Base-by-base conservation (phyloP, 2,329 filamentous ascomycete species). In the Ascochyta fabae region DNA sequence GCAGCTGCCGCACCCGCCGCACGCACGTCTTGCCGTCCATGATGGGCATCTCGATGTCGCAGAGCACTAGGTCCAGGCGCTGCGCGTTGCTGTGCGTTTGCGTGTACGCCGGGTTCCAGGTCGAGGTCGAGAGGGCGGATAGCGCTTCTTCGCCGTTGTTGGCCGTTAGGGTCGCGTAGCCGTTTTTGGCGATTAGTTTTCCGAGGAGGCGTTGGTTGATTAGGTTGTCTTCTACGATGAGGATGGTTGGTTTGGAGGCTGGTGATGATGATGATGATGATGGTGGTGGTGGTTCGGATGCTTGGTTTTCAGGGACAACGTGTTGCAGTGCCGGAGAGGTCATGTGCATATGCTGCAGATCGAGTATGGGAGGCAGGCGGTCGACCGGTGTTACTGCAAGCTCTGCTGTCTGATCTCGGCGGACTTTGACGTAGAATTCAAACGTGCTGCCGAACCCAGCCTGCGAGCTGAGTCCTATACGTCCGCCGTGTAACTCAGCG, bases 31-130 rank as follows among this genome's bases (percentile, higher is more conserved):
- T 59, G 62, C 26, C 72, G 48, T 9, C 71, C 71, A 48, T 71
- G 13, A 70, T 46, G 10, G 71, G 71, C 71, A 74, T 74, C 41
- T 74, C 71, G 24, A 63, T 54, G 40, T 74, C 71, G 56, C 70
- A 60, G 3, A 64, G 59, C 2, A 65, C 53, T 10, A 55, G 43
- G 31, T 53, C 53, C 6, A 53, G 46, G 7, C 23, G 23, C 4
- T 40, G 26, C 0, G 34, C 34, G 3, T 31, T 33, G 48, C 46
- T 23, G 27, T 33, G 49, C n/a, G 22, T 5, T 36, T 45, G 7
- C 19, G 53, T 35, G 29, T 53, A 15, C 16, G 39, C 10, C 3
- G 44, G 33, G 9, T 58, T 29, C 46, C 48, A 22, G 24, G 48
- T 24, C n/a, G 36, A 35, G 36, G 47, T 49, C 50, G 67, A 46